Evolutionary conservation across 306 rosid genomes (phyloP).

Genomic region (Albizia julibrissin): DNA sequence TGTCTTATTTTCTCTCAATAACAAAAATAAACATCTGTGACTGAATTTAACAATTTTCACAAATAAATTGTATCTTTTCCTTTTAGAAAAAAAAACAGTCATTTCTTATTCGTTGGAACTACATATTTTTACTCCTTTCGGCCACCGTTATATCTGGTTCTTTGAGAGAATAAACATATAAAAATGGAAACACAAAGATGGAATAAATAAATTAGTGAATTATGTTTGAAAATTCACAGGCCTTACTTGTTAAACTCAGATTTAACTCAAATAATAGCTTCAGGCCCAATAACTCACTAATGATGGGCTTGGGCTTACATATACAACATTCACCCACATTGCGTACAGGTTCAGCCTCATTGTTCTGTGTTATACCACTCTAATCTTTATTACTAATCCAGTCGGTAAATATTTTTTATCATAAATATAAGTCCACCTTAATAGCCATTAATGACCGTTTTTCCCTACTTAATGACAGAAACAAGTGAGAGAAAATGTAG

Average conservation of each 20-base stretch:
- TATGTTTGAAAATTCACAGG: background rate
- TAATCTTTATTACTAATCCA: too few species aligned
- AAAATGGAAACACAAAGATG: background rate
- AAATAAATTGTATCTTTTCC: background rate
- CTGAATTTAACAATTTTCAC: too few species aligned
- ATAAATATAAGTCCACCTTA: too few species aligned
- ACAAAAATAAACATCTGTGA: too few species aligned
- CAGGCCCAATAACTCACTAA: background rate
- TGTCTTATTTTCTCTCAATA: too few species aligned
- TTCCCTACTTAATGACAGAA: too few species aligned
- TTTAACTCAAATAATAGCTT: background rate
- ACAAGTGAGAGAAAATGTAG: too few species aligned
- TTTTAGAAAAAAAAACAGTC: too few species aligned
- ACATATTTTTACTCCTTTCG: background rate
- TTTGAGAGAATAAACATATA: background rate
- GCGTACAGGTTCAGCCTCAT: constrained; percentile 13
- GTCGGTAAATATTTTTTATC: too few species aligned
- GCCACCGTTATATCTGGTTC: background rate
- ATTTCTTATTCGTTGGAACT: background rate
- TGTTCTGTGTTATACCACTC: background rate
- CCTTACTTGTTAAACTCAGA: background rate
- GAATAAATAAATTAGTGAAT: background rate
- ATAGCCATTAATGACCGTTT: too few species aligned
- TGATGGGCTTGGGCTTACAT: background rate
- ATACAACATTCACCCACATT: constrained; percentile 23